Percentiles rank a stretch among this genome's conserved stretches.
Conservation (phyloP, 805 yeast species). For the Blastobotrys peoriensis region DNA sequence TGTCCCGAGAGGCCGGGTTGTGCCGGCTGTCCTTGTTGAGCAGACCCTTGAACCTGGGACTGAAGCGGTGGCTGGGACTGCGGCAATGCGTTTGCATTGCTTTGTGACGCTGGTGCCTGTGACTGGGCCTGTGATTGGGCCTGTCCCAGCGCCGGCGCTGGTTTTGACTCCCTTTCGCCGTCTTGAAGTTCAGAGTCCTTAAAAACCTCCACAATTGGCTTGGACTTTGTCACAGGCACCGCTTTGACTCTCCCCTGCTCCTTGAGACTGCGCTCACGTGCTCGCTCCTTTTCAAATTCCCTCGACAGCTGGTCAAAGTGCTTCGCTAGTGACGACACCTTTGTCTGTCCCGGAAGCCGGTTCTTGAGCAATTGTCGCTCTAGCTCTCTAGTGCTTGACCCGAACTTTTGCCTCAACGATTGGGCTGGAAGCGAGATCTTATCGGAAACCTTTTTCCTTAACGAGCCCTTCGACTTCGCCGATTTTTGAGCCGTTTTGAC, state of each 20-base stretch:
- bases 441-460: constrained; percentile 13
- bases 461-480: too few species aligned
- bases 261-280: constrained; percentile 61
- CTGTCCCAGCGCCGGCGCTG: not conserved
- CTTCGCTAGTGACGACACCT: constrained; percentile 40
- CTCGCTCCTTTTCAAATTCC: constrained; percentile 86
- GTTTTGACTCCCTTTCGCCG: not conserved
- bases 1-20: too few species aligned
- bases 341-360: constrained; percentile 5
- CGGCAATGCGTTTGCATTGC: not conserved
- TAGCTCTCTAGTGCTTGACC: constrained; percentile 18
- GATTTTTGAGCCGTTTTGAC: too few species aligned
- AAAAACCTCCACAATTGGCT: constrained; percentile 87
- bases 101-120: constrained; percentile 2
- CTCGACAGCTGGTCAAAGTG: constrained; percentile 74
- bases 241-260: constrained; percentile 58
- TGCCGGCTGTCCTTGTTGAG: too few species aligned
- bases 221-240: constrained; percentile 62
- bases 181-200: constrained; percentile 54
- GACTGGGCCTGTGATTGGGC: constrained; percentile 2
- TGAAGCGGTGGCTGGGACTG: too few species aligned
- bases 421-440: constrained; percentile 14
- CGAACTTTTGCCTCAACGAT: constrained; percentile 15
- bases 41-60: too few species aligned
- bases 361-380: constrained; percentile 20